phyloP scores from a whole-genome alignment of 768 basidiomycete species.

The Pulveroboletus ravenelii region DNA sequence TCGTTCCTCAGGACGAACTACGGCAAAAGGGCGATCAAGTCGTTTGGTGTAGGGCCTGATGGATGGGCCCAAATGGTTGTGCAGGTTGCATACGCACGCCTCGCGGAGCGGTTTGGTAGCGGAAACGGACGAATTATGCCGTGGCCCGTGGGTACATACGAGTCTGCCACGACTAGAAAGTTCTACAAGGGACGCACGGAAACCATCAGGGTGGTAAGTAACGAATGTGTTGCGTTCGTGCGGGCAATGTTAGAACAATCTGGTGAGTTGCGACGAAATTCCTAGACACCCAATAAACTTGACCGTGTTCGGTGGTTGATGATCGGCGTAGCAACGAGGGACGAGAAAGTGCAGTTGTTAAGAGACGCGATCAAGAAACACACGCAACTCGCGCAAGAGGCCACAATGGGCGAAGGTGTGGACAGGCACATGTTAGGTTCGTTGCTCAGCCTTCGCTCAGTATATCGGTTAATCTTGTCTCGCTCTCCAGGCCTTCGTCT shows the following conservation, averaged over 20 bases:
- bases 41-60: constrained; percentile 86
- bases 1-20: constrained; percentile 64
- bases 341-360: constrained; percentile 51
- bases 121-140: constrained; percentile 25
- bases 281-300: background rate
- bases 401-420: constrained; percentile 67
- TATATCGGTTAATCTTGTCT: background rate
- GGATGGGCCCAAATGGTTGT: constrained; percentile 92
- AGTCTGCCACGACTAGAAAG: constrained; percentile 85
- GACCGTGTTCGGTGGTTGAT: background rate
- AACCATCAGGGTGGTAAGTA: constrained; percentile 80
- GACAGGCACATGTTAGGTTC: constrained; percentile 85
- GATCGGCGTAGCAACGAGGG: constrained; percentile 20
- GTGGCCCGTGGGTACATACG: constrained; percentile 80
- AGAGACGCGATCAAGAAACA: constrained; percentile 61
- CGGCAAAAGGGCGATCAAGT: constrained; percentile 83
- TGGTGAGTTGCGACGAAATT: constrained; percentile 19
- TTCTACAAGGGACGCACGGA: constrained; percentile 91
- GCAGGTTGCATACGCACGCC: constrained; percentile 81
- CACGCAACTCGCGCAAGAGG: constrained; percentile 56
- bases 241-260: constrained; percentile 59
- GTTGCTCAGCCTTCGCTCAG: constrained; percentile 12
- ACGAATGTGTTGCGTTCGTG: constrained; percentile 76
- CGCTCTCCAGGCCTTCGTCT: constrained; percentile 60
- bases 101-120: constrained; percentile 38